phyloP scores from a whole-genome alignment of 2,329 filamentous ascomycete species.

The Paecilomyces variotii region DNA sequence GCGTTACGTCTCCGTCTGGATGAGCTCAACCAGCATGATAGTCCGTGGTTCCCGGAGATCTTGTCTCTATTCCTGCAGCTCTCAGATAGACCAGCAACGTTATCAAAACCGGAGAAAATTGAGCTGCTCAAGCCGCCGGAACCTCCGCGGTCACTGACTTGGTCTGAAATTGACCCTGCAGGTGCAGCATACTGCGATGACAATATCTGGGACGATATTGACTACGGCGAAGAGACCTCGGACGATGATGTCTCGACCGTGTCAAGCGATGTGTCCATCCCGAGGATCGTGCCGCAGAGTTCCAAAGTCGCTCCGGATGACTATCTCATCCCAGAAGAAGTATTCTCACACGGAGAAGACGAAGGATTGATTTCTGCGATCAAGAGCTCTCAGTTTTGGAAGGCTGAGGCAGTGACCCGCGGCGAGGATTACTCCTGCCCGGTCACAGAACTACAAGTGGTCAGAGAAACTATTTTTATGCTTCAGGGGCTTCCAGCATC shows the following conservation, averaged over 20 bases:
- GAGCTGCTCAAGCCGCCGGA: slow-evolving; percentile 45
- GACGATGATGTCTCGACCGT: slow-evolving; percentile 30
- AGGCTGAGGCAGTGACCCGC: slow-evolving; percentile 11
- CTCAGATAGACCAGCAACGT: slow-evolving; percentile 68
- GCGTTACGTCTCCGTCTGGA: slow-evolving; percentile 53
- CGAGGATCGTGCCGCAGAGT: slow-evolving; percentile 19
- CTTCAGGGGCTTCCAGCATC: slow-evolving; percentile 68
- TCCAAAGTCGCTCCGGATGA: slow-evolving; percentile 20
- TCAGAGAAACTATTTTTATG: slow-evolving; percentile 80
- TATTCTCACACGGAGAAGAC: slow-evolving; percentile 24
- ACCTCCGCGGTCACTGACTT: slow-evolving; percentile 51
- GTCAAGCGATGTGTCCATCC: slow-evolving; percentile 23
- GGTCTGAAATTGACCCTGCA: slow-evolving; percentile 70
- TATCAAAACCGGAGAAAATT: slow-evolving; percentile 59
- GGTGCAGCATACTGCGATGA: slow-evolving; percentile 57
- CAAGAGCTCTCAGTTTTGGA: slow-evolving; percentile 43
- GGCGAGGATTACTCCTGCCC: slow-evolving; percentile 15
- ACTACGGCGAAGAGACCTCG: slow-evolving; percentile 31
- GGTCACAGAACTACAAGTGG: slow-evolving; percentile 63
- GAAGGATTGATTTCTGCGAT: slow-evolving; percentile 31
- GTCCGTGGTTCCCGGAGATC: slow-evolving; percentile 69
- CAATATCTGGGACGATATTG: slow-evolving; percentile 34
- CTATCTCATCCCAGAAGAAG: slow-evolving; percentile 25
- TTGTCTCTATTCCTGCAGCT: slow-evolving; percentile 71
- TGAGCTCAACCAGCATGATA: slow-evolving; percentile 47